A percentile compares a stretch with the other conserved stretches of the same genome.
Evolutionary conservation across 495 filamentous ascomycete genomes (phyloP).

Genomic region (Penicillium fimorum): DNA sequence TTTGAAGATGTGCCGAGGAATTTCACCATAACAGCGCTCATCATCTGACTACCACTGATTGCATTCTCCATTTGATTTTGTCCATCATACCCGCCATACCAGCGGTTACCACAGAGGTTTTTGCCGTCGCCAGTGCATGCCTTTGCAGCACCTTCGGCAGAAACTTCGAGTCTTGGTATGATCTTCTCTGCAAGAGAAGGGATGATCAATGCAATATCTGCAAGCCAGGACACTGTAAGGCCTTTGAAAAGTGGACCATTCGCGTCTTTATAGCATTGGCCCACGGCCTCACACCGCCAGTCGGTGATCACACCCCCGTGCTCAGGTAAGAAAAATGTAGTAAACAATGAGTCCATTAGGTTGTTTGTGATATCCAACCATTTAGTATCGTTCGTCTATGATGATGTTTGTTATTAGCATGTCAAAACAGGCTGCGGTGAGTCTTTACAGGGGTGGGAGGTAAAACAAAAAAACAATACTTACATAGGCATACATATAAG

Average conservation of each 20-base stretch:
- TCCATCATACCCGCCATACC: constrained; percentile 43
- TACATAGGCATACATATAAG: constrained; percentile 66
- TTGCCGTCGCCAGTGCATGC: constrained; percentile 50
- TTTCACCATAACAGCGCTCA: constrained; percentile 5
- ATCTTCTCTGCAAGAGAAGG: constrained; percentile 13
- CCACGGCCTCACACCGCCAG: constrained; percentile 58
- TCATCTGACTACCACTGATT: constrained; percentile 36
- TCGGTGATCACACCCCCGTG: constrained; percentile 58
- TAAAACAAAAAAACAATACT: background rate
- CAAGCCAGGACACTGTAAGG: constrained; percentile 70
- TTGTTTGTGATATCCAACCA: constrained; percentile 2
- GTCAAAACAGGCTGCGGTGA: background rate
- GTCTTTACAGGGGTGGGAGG: background rate
- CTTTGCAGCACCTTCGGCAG: constrained; percentile 29
- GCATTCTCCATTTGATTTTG: constrained; percentile 47
- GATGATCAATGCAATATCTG: constrained; percentile 60
- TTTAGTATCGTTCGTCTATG: background rate
- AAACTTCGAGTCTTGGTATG: constrained; percentile 1
- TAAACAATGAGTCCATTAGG: background rate
- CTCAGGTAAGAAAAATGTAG: background rate
- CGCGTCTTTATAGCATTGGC: constrained; percentile 62
- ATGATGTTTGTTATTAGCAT: background rate
- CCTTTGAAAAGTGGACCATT: constrained; percentile 63
- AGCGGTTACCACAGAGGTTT: constrained; percentile 45
- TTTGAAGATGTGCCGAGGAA: background rate